Percentiles rank a stretch among this genome's conserved stretches.
These are phyloP conservation scores for Cucurbita pepo DNA, from an alignment of 306 rosid species.

Conservation along the genomic window DNA sequence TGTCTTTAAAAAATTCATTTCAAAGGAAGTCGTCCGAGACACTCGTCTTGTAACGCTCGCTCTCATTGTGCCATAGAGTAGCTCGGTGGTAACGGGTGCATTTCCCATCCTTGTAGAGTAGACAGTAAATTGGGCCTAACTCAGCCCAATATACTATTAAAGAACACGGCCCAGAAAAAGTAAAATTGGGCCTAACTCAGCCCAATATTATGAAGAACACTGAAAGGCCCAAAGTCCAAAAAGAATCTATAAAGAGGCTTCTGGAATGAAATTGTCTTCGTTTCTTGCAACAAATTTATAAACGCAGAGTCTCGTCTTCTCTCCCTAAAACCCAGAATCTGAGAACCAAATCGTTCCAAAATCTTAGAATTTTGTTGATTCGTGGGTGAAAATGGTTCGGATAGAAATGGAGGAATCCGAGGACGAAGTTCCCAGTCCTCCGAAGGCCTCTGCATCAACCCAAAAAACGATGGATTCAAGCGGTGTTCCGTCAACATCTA, in stretches of 20 bases:
- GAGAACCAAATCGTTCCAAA: neutral
- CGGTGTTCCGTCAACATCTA: neutral
- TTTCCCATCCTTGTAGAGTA: no score
- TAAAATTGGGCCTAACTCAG: neutral
- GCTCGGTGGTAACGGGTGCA: no score
- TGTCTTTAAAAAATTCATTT: no score
- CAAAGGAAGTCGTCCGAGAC: no score
- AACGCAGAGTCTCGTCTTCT: neutral
- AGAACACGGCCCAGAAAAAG: no score
- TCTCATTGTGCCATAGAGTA: no score
- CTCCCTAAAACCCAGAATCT: slow-evolving; percentile 1
- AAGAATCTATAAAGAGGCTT: neutral
- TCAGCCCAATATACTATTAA: no score
- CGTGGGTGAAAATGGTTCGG: neutral
- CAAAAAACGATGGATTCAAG: slow-evolving; percentile 1
- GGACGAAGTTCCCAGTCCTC: neutral
- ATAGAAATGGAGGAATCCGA: slow-evolving; percentile 11
- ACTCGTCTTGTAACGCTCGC: no score
- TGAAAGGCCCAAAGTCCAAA: neutral
- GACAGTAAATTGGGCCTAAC: no score
- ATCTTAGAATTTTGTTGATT: neutral
- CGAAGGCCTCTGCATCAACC: slow-evolving; percentile 8
- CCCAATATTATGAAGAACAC: neutral
- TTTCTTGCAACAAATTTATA: neutral
- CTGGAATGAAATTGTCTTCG: neutral